Percentiles rank a stretch among this genome's conserved stretches.
phyloP scores from a whole-genome alignment of 1,284 basidiomycete species.

The Cutaneotrichosporon sp. region DNA sequence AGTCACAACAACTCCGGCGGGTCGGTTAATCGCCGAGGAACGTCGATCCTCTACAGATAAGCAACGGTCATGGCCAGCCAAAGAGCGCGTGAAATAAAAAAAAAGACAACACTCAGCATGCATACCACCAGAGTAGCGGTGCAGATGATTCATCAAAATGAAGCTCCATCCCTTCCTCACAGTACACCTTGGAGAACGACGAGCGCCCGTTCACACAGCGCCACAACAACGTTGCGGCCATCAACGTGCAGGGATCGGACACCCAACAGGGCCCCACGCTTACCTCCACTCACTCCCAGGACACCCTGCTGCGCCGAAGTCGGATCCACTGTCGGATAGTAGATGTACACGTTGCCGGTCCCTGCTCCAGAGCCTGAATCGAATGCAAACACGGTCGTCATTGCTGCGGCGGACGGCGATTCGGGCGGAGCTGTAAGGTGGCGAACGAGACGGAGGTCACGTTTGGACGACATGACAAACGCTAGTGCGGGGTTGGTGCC shows the following conservation, averaged over 20 bases:
- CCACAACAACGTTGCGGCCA: constrained; percentile 54
- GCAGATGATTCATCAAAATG: too few relatives aligned
- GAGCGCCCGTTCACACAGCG: constrained; percentile 71
- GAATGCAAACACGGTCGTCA: constrained; percentile 61
- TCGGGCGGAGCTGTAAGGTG: constrained; percentile 51
- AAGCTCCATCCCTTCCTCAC: too few relatives aligned
- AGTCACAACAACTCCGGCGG: too few relatives aligned
- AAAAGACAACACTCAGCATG: too few relatives aligned
- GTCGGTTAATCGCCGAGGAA: too few relatives aligned
- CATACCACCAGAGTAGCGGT: too few relatives aligned
- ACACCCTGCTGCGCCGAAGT: constrained; percentile 71
- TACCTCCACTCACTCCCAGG: constrained; percentile 60
- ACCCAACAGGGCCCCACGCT: constrained; percentile 70
- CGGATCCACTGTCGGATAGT: constrained; percentile 52
- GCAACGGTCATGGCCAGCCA: too few relatives aligned
- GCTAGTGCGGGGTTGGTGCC: constrained; percentile 80
- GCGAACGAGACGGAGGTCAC: constrained; percentile 74
- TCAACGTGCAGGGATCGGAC: constrained; percentile 42
- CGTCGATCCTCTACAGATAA: too few relatives aligned
- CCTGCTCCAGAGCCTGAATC: constrained; percentile 58
- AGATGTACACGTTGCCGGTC: constrained; percentile 72
- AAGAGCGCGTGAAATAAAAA: too few relatives aligned
- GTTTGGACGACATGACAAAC: constrained; percentile 91
- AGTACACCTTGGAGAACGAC: constrained; percentile 58
- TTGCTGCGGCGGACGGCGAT: too few relatives aligned